Evolutionary conservation across 345 rosid species (phyloP), one percentile per base, ranked within the genome.

Genomic region (Bruguiera sexangula): DNA sequence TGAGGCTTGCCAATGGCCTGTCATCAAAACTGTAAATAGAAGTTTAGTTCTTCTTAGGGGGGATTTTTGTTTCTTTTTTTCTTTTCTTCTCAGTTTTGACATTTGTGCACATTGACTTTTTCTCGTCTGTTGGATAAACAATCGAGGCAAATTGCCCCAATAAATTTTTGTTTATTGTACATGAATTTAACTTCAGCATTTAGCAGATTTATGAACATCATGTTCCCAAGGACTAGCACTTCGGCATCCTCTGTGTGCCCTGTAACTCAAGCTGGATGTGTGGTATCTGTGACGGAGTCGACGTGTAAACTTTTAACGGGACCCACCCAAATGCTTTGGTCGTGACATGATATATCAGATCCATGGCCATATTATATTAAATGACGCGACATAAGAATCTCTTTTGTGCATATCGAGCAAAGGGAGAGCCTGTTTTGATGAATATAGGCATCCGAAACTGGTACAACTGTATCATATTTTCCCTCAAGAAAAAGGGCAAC

Each of bases 11-110:
- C 56, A 29, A 16, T 7, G 43, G 39, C 30, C 6, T 64, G 46
- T 27, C 8, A 52, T 31, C 50, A 3, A 52, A 77, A 34, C 9
- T 78, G 84, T 80, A 78, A 82, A 76, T 76, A 75, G 71, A 71
- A 63, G 73, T 73, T 22, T 71, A 32, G 55, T 46, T 56, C 69
- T 31, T 24, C 51, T 6, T 16, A 46, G 71, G 30, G 5, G 6
- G 39, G 15, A 34, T 24, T 55, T 58, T 48, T 63, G 52, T 37
- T 54, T 24, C 48, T 57, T 48, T 58, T 61, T 36, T 39, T 22
- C 58, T 66, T 4, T 13, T 21, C 57, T 15, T 7, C 8, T 43
- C 53, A 68, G 52, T 66, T 60, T 51, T 66, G 26, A 66, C 31
- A 21, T n/a, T 39, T 73, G 76, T 60, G 67, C 67, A 67, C 48